These are phyloP conservation scores for Candida caryicola DNA, from an alignment of 805 yeast species.

Conservation along the genomic window DNA sequence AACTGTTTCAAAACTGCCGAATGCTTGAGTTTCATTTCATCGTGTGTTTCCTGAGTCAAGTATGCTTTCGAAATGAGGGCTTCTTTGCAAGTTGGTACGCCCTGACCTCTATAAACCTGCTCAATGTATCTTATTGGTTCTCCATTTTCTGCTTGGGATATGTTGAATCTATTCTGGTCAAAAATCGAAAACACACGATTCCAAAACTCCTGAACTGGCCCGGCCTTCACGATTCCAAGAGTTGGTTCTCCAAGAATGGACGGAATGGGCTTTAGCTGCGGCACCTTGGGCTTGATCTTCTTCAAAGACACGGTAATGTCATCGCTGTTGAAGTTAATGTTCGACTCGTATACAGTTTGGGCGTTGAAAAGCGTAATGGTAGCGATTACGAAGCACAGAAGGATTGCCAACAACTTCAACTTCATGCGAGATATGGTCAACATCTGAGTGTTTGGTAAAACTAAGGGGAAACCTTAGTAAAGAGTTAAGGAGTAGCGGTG, in stretches of 20 bases:
- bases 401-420: background rate
- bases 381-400: background rate
- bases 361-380: background rate
- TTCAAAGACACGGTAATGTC: background rate
- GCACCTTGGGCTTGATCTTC: background rate
- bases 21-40: conserved; percentile 2
- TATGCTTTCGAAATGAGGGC: conserved; percentile 1
- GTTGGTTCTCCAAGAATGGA: conserved; percentile 3
- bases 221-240: conserved; percentile 1
- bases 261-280: background rate
- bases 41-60: conserved; percentile 2
- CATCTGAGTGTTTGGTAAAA: background rate
- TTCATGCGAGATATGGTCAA: conserved; percentile 3
- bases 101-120: background rate
- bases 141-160: background rate
- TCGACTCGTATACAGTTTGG: background rate
- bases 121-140: background rate
- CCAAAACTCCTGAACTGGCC: conserved; percentile 2
- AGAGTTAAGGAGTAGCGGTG: too few relatives aligned
- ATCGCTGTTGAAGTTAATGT: background rate
- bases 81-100: conserved; percentile 1
- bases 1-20: conserved; percentile 1
- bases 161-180: conserved; percentile 3
- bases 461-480: too few relatives aligned
- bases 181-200: conserved; percentile 2